A percentile compares a stretch with the other conserved stretches of the same genome.
Evolutionary conservation across 2,329 filamentous ascomycete genomes (phyloP).

Genomic region (Ascochyta lentis): DNA sequence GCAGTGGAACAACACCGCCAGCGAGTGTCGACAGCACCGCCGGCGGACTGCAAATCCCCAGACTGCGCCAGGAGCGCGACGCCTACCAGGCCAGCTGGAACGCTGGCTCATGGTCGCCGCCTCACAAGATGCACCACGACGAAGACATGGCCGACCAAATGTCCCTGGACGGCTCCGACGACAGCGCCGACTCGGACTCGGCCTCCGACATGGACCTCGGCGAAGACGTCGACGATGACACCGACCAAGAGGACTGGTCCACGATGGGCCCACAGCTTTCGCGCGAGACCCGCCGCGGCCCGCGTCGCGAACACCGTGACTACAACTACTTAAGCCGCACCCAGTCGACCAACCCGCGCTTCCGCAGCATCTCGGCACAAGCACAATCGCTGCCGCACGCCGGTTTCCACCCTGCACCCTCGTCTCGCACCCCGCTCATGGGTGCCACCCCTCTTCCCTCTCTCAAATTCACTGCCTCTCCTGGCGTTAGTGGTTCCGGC

Average conservation of each 20-base stretch:
- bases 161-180: slow-evolving; percentile 71
- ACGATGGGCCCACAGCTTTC: slow-evolving; percentile 74
- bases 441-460: slow-evolving; percentile 25
- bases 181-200: slow-evolving; percentile 64
- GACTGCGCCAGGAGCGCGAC: slow-evolving; percentile 41
- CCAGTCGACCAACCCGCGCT: slow-evolving; percentile 38
- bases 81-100: slow-evolving; percentile 65
- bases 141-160: slow-evolving; percentile 81
- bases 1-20: slow-evolving; percentile 54
- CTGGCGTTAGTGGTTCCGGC: slow-evolving; percentile 35
- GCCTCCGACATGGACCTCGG: slow-evolving; percentile 74
- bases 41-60: slow-evolving; percentile 57
- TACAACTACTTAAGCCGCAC: slow-evolving; percentile 50
- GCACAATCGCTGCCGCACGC: slow-evolving; percentile 36
- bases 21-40: slow-evolving; percentile 54
- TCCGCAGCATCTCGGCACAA: slow-evolving; percentile 37
- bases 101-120: slow-evolving; percentile 77
- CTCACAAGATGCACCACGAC: slow-evolving; percentile 41
- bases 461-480: slow-evolving; percentile 31
- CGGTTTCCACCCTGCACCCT: slow-evolving; percentile 16
- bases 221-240: slow-evolving; percentile 79
- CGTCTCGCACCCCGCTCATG: slow-evolving; percentile 31
- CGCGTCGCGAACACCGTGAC: slow-evolving; percentile 44
- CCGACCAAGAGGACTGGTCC: slow-evolving; percentile 96
- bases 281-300: slow-evolving; percentile 44